Evolutionary conservation across 75 land plant genomes (phyloP).

Genomic region (Cunninghamia lanceolata): DNA sequence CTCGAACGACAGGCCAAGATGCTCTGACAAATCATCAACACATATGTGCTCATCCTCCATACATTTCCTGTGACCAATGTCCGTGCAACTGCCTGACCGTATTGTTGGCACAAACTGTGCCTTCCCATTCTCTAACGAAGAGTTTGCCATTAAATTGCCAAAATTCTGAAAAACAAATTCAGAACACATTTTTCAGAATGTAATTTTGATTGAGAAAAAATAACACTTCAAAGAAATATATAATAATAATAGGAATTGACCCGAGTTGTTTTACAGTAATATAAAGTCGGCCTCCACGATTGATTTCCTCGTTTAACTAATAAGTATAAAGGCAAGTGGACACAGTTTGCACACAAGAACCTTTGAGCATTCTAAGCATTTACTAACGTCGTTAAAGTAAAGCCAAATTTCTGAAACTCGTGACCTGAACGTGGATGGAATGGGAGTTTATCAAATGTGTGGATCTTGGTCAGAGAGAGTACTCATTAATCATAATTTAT

Average conservation of each 20-base stretch:
- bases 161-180: conserved; percentile 27
- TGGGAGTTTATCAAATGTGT: background rate
- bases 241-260: background rate
- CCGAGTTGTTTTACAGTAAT: background rate
- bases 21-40: conserved; percentile 59
- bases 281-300: background rate
- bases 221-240: background rate
- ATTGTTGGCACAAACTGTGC: conserved; percentile 37
- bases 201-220: background rate
- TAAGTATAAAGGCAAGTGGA: background rate
- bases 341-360: background rate
- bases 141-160: conserved; percentile 17
- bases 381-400: background rate
- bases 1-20: conserved; percentile 27
- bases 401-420: background rate
- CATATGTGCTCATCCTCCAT: conserved; percentile 81
- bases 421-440: background rate
- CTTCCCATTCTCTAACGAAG: conserved; percentile 14
- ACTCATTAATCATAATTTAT: too few relatives aligned
- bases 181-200: too few relatives aligned
- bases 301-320: background rate
- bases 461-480: too few relatives aligned
- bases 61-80: conserved; percentile 45
- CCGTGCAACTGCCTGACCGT: conserved; percentile 65
- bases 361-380: background rate